Conservation (phyloP, 768 basidiomycete genomes). For the Panus rudis region DNA sequence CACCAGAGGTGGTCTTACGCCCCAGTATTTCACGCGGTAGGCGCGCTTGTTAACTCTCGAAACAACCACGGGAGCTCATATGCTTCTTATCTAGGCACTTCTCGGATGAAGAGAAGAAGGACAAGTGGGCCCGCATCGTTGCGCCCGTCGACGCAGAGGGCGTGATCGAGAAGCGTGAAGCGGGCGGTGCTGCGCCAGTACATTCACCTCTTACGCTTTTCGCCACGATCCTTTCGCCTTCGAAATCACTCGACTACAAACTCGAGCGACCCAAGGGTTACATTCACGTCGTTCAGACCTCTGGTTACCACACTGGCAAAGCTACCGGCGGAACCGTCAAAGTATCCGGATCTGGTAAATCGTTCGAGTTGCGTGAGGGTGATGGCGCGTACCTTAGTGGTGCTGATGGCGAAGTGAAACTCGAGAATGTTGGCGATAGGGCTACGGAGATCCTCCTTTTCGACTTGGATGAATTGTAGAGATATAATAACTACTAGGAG, state of each 20-base stretch:
- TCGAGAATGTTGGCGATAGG: no score
- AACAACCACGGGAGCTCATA: neutral
- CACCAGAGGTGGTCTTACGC: slow-evolving; percentile 39
- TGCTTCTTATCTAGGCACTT: slow-evolving; percentile 49
- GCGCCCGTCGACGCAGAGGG: slow-evolving; percentile 59
- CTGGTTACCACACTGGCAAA: slow-evolving; percentile 62
- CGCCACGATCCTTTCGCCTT: slow-evolving; percentile 64
- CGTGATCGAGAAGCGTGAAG: slow-evolving; percentile 59
- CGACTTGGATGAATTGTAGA: no score
- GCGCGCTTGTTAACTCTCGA: slow-evolving; percentile 3
- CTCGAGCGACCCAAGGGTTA: slow-evolving; percentile 57
- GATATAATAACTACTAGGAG: no score
- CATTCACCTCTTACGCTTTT: slow-evolving; percentile 63
- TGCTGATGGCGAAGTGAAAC: no score
- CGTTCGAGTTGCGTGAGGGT: slow-evolving; percentile 68
- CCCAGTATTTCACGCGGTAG: slow-evolving; percentile 80
- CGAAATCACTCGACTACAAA: slow-evolving; percentile 43
- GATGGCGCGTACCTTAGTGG: slow-evolving; percentile 89
- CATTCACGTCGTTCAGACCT: slow-evolving; percentile 79
- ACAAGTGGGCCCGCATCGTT: slow-evolving; percentile 67
- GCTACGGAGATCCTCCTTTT: no score
- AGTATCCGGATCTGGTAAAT: slow-evolving; percentile 34
- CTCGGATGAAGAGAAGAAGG: slow-evolving; percentile 71
- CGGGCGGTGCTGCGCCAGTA: slow-evolving; percentile 74
- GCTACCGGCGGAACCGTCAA: slow-evolving; percentile 53